Percentiles rank a stretch among this genome's conserved stretches.
Conservation (phyloP, 495 filamentous ascomycete species). For the Staphylotrichum tortipilum region DNA sequence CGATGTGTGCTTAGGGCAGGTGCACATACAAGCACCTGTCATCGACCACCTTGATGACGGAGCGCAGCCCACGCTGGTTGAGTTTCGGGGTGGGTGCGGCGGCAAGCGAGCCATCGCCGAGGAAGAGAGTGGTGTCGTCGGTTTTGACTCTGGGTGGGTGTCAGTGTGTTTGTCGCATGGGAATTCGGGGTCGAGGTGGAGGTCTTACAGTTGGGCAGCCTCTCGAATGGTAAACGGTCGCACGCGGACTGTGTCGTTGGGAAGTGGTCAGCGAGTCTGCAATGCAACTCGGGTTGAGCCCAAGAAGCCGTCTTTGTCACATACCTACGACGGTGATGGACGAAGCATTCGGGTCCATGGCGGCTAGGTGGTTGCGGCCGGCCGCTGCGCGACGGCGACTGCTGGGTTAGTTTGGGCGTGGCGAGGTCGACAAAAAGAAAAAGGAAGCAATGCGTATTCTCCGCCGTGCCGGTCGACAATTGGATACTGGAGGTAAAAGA, state of each 20-base stretch:
- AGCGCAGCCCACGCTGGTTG: constrained; percentile 74
- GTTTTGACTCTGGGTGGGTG: constrained; percentile 49
- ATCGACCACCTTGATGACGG: constrained; percentile 93
- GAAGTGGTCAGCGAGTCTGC: constrained; percentile 17
- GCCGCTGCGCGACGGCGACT: neutral
- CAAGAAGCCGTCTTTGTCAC: neutral
- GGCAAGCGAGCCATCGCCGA: constrained; percentile 90
- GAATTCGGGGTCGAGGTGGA: neutral
- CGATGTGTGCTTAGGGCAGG: neutral
- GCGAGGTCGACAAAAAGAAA: neutral
- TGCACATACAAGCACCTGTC: constrained; percentile 82
- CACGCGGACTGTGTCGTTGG: constrained; percentile 76
- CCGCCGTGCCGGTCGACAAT: constrained; percentile 8
- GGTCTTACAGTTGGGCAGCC: constrained; percentile 54
- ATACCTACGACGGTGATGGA: constrained; percentile 56
- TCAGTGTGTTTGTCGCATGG: constrained; percentile 6
- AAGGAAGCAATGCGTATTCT: neutral
- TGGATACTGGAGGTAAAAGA: constrained; percentile 5
- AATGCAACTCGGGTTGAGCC: neutral
- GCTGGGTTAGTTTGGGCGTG: neutral
- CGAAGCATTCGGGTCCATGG: constrained; percentile 33
- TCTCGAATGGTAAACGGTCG: constrained; percentile 84
- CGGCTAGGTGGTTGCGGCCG: constrained; percentile 20
- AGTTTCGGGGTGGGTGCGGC: constrained; percentile 75
- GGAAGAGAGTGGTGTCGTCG: constrained; percentile 83